phyloP scores from a whole-genome alignment of 768 basidiomycete genomes.

The Leucogyrophana mollusca region DNA sequence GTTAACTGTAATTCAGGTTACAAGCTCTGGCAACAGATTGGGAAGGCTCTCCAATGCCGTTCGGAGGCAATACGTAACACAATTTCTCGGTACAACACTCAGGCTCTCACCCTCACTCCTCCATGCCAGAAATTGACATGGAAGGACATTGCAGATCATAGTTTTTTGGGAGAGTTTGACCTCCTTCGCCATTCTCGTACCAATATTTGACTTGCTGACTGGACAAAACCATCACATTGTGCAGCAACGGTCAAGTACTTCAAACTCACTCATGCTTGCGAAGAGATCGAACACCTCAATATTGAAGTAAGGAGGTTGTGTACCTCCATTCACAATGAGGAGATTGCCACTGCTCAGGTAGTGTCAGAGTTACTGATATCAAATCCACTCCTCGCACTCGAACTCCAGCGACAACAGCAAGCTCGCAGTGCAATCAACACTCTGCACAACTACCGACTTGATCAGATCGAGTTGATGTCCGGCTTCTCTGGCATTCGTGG shows the following conservation, averaged over 20 bases:
- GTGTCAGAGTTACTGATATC: not conserved
- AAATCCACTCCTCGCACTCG: not conserved
- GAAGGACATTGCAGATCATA: conserved; percentile 2
- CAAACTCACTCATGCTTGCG: conserved; percentile 19
- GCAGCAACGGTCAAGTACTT: conserved; percentile 21
- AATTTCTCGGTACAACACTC: conserved; percentile 11
- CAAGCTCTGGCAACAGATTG: conserved; percentile 14
- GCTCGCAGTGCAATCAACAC: not conserved
- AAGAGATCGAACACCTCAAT: conserved; percentile 25
- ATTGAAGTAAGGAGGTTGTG: conserved; percentile 21
- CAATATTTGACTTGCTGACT: conserved; percentile 18
- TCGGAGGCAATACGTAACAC: conserved; percentile 12
- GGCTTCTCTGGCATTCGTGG: not conserved
- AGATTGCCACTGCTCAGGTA: conserved; percentile 9
- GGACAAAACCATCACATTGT: conserved; percentile 18
- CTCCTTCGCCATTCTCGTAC: conserved; percentile 4
- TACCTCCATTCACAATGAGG: conserved; percentile 17
- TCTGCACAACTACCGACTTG: conserved; percentile 4
- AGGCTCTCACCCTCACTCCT: not conserved
- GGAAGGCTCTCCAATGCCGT: conserved; percentile 12
- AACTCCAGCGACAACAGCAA: conserved; percentile 1
- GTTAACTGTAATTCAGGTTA: conserved; percentile 4
- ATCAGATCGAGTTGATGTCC: conserved; percentile 1
- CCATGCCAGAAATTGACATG: not conserved
- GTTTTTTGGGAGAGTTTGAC: not conserved